phyloP scores from a whole-genome alignment of 371 early-diverging fungal species.

The Polyrhizophydium stewartii region DNA sequence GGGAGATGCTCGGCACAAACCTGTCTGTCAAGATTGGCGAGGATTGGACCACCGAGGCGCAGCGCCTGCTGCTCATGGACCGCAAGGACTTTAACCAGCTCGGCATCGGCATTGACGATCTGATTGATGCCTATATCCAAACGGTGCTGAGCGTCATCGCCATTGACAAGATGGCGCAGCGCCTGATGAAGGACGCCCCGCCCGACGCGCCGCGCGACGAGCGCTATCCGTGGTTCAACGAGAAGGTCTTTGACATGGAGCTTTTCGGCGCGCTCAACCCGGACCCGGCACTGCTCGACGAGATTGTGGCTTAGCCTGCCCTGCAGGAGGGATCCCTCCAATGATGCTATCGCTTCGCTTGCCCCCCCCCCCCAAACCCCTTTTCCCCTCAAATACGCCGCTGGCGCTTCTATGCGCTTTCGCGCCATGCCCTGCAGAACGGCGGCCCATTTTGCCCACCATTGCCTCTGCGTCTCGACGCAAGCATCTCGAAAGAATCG shows the following conservation, averaged over 20 bases:
- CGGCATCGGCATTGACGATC: conserved; percentile 84
- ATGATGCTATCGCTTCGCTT: too few relatives aligned
- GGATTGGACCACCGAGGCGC: conserved; percentile 82
- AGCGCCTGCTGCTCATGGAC: conserved; percentile 84
- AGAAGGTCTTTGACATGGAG: conserved; percentile 65
- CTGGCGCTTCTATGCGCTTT: too few relatives aligned
- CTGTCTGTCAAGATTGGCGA: conserved; percentile 72
- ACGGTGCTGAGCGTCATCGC: conserved; percentile 85
- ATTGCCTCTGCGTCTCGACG: too few relatives aligned
- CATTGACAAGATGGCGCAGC: conserved; percentile 81
- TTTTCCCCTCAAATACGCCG: too few relatives aligned
- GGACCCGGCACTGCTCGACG: conserved; percentile 72
- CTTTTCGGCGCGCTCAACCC: conserved; percentile 84
- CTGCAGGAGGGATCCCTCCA: too few relatives aligned
- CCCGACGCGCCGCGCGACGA: conserved; percentile 2
- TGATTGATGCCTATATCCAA: conserved; percentile 92
- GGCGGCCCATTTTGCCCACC: too few relatives aligned
- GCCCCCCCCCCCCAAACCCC: too few relatives aligned
- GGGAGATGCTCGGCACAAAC: conserved; percentile 96
- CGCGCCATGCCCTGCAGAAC: too few relatives aligned
- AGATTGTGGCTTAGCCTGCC: too few relatives aligned
- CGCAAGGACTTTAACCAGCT: conserved; percentile 90
- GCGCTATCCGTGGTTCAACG: conserved; percentile 26
- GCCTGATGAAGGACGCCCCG: conserved; percentile 50
- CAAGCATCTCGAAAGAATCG: too few relatives aligned